A percentile compares a stretch with the other conserved stretches of the same genome.
Evolutionary conservation across 495 filamentous ascomycete species (phyloP).

Genomic region (Haplographium delicatum): DNA sequence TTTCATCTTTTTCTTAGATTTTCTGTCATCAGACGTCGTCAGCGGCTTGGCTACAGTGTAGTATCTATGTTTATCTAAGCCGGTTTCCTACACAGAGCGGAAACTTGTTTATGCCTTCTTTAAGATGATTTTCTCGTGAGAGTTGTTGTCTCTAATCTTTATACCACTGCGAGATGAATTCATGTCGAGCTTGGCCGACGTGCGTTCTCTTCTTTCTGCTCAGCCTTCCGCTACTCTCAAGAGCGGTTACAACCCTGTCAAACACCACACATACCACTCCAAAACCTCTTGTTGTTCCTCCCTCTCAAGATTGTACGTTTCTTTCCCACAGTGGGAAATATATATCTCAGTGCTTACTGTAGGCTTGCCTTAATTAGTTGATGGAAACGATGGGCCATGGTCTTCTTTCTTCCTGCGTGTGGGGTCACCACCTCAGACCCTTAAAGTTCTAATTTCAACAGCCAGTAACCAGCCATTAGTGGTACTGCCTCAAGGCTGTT

Average conservation of each 20-base stretch:
- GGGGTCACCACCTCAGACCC: slow-evolving; percentile 42
- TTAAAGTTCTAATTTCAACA: slow-evolving; percentile 43
- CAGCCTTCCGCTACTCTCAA: background rate
- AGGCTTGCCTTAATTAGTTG: too few relatives aligned
- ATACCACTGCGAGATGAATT: too few relatives aligned
- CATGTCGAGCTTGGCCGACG: background rate
- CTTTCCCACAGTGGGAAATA: background rate
- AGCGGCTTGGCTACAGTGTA: too few relatives aligned
- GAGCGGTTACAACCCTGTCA: background rate
- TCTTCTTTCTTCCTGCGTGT: slow-evolving; percentile 44
- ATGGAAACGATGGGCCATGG: slow-evolving; percentile 51
- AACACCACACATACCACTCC: background rate
- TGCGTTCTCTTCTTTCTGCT: background rate
- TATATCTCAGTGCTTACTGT: too few relatives aligned
- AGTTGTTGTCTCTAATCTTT: background rate
- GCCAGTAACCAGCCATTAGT: slow-evolving; percentile 39
- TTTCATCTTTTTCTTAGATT: background rate
- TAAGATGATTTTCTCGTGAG: background rate
- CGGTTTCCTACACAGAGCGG: too few relatives aligned
- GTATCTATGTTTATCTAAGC: too few relatives aligned
- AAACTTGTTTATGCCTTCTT: too few relatives aligned
- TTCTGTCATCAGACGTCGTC: background rate
- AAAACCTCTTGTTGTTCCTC: slow-evolving; percentile 14
- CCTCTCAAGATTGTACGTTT: slow-evolving; percentile 10
- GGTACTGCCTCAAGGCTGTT: slow-evolving; percentile 22